A percentile compares a stretch with the other conserved stretches of the same genome.
phyloP scores from a whole-genome alignment of 495 filamentous ascomycete genomes.

The Penicillium bialowiezense region DNA sequence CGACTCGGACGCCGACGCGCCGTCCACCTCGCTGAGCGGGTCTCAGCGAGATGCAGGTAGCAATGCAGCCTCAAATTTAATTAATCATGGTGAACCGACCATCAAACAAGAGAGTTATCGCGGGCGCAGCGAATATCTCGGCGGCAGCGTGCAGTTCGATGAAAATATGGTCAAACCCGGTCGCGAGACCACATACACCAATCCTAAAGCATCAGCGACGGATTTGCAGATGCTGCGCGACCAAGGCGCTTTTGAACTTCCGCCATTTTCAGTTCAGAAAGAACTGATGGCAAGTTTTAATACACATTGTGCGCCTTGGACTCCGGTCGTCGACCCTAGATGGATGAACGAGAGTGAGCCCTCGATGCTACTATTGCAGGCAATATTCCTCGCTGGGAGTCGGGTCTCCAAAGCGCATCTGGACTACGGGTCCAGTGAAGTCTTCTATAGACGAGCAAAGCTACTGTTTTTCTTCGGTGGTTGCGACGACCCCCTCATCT shows the following conservation, averaged over 20 bases:
- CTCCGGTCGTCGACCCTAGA: constrained; percentile 25
- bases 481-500: constrained; percentile 24
- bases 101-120: constrained; percentile 32
- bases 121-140: constrained; percentile 28
- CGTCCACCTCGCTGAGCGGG: neutral
- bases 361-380: constrained; percentile 26
- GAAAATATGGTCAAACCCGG: constrained; percentile 33
- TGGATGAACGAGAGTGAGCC: constrained; percentile 23
- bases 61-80: neutral
- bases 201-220: constrained; percentile 20
- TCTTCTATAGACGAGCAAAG: constrained; percentile 29
- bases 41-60: constrained; percentile 4
- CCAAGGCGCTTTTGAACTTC: constrained; percentile 27
- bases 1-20: constrained; percentile 7
- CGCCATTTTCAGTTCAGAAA: constrained; percentile 22
- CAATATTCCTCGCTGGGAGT: constrained; percentile 26
- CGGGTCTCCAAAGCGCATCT: constrained; percentile 27
- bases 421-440: constrained; percentile 28
- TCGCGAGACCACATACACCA: constrained; percentile 26
- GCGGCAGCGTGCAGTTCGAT: constrained; percentile 29
- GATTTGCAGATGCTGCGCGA: constrained; percentile 28
- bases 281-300: constrained; percentile 26
- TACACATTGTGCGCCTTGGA: constrained; percentile 27
- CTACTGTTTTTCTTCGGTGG: constrained; percentile 30
- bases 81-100: constrained; percentile 16